A percentile compares a stretch with the other conserved stretches of the same genome.
phyloP scores from a whole-genome alignment of 352 stramenopile species.

The Chrysophaeum taylorii region DNA sequence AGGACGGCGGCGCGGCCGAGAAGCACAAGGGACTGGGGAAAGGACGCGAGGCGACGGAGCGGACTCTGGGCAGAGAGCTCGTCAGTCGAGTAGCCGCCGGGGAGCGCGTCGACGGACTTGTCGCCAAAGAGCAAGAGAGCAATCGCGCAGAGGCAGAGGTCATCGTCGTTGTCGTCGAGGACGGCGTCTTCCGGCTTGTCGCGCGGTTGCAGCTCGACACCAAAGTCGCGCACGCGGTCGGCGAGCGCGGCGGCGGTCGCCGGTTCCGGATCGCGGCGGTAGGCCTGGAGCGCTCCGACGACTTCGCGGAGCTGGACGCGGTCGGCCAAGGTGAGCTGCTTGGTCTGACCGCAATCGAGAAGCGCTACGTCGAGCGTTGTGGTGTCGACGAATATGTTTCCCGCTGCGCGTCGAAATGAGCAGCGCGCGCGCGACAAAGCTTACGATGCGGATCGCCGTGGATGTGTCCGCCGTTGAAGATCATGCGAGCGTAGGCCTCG shows the following conservation, averaged over 20 bases:
- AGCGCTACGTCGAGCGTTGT: conserved; percentile 27
- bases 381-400: conserved; percentile 40
- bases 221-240: conserved; percentile 17
- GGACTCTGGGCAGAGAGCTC: conserved; percentile 17
- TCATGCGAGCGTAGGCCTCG: conserved; percentile 38
- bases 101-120: conserved; percentile 21
- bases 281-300: not conserved
- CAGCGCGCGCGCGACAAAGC: no score
- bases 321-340: not conserved
- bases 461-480: conserved; percentile 38
- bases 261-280: not conserved
- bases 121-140: conserved; percentile 32
- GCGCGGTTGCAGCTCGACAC: conserved; percentile 22
- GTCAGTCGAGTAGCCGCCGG: conserved; percentile 30
- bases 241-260: not conserved
- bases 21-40: conserved; percentile 34
- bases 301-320: not conserved
- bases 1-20: conserved; percentile 35
- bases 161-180: not conserved
- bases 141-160: conserved; percentile 25
- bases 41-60: conserved; percentile 18
- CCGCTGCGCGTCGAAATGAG: conserved; percentile 19
- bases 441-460: conserved; percentile 26
- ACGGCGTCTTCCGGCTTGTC: not conserved
- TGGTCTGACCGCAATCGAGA: conserved; percentile 22